phyloP scores from a whole-genome alignment of 306 rosid genomes.

The Cucumis hystrix region DNA sequence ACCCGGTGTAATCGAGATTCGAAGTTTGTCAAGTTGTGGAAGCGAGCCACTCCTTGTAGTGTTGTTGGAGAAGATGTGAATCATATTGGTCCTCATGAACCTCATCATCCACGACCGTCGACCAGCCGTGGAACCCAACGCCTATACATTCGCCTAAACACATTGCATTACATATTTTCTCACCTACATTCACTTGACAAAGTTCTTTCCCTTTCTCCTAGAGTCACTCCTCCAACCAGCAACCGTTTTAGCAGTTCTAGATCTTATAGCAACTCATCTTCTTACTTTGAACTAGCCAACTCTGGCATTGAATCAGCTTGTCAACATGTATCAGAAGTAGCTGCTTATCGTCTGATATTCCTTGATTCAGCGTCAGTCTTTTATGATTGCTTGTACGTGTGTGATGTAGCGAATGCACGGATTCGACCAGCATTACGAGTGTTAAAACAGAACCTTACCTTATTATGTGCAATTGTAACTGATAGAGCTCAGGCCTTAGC shows the following conservation, averaged over 20 bases:
- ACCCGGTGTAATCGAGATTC: slow-evolving; percentile 81
- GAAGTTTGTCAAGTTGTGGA: slow-evolving; percentile 52
- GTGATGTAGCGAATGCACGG: slow-evolving; percentile 49
- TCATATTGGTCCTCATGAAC: slow-evolving; percentile 31
- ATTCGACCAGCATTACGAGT: slow-evolving; percentile 59
- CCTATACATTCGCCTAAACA: slow-evolving; percentile 81
- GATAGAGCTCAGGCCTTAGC: slow-evolving; percentile 76
- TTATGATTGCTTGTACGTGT: slow-evolving; percentile 55
- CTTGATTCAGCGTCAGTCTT: slow-evolving; percentile 65
- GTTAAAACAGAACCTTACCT: slow-evolving; percentile 63
- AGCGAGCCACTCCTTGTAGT: slow-evolving; percentile 57
- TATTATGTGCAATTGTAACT: slow-evolving; percentile 45
- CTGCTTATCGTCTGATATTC: slow-evolving; percentile 77
- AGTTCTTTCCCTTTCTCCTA: slow-evolving; percentile 28
- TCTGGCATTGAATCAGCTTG: slow-evolving; percentile 42
- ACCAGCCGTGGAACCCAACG: slow-evolving; percentile 96
- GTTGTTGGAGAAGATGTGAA: slow-evolving; percentile 17
- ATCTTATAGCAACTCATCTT: slow-evolving; percentile 10
- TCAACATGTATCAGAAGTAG: slow-evolving; percentile 75
- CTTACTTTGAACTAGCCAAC: slow-evolving; percentile 45
- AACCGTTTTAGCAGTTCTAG: slow-evolving; percentile 17
- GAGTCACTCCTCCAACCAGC: slow-evolving; percentile 25
- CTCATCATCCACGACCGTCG: slow-evolving; percentile 54
- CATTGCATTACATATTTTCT: slow-evolving; percentile 49
- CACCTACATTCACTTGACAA: slow-evolving; percentile 50